Evolutionary conservation across 805 yeast species (phyloP).

Genomic region (Zygosaccharomyces lentus): DNA sequence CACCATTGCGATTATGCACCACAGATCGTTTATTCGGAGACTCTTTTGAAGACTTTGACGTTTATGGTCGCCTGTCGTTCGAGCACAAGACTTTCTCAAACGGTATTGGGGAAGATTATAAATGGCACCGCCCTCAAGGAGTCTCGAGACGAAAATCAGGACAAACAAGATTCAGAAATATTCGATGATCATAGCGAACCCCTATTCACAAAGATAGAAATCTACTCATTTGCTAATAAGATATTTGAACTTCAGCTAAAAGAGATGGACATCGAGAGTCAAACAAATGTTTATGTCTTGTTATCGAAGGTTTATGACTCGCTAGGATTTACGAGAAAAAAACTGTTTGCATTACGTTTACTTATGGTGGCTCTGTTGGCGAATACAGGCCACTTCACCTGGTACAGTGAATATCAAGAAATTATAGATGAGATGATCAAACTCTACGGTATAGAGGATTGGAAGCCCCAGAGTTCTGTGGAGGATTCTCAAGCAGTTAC

Average conservation of each 20-base stretch:
- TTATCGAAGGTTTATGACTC: slow-evolving; percentile 61
- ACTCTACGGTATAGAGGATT: slow-evolving; percentile 49
- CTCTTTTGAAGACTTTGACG: slow-evolving; percentile 57
- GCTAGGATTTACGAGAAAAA: slow-evolving; percentile 60
- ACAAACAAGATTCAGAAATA: slow-evolving; percentile 2
- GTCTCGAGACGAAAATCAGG: slow-evolving; percentile 13
- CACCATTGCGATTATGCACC: slow-evolving; percentile 76
- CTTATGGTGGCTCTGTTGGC: slow-evolving; percentile 52
- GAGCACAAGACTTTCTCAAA: slow-evolving; percentile 45
- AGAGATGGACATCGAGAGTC: slow-evolving; percentile 47
- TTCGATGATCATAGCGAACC: slow-evolving; percentile 3
- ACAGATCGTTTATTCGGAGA: slow-evolving; percentile 70
- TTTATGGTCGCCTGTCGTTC: slow-evolving; percentile 51
- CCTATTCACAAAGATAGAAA: slow-evolving; percentile 38
- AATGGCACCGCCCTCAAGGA: slow-evolving; percentile 26
- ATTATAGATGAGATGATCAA: slow-evolving; percentile 47
- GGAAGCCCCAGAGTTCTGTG: slow-evolving; percentile 34
- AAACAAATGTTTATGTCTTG: slow-evolving; percentile 58
- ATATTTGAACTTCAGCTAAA: slow-evolving; percentile 44
- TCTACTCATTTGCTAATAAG: slow-evolving; percentile 46
- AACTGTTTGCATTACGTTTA: slow-evolving; percentile 64
- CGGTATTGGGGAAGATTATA: slow-evolving; percentile 44
- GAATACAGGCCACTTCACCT: slow-evolving; percentile 26
- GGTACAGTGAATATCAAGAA: slow-evolving; percentile 36
- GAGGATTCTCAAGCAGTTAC: slow-evolving; percentile 33